phyloP scores from a whole-genome alignment of 176 grass and related monocot species.

The Musa troglodytarum region DNA sequence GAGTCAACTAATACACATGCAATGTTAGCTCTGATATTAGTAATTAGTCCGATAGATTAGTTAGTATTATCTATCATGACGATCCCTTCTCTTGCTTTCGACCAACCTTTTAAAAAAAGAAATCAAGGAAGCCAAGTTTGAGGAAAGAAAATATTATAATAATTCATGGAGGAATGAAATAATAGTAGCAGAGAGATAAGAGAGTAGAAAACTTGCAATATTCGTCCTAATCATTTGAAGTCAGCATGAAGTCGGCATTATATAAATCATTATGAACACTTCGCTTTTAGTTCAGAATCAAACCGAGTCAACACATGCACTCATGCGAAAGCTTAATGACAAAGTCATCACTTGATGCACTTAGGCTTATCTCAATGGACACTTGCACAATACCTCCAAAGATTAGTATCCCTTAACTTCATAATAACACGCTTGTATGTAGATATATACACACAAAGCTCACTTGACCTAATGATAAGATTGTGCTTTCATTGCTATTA shows the following conservation, averaged over 20 bases:
- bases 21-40: no score
- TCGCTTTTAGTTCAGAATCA: neutral
- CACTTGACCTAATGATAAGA: neutral
- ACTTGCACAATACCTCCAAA: neutral
- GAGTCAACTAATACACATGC: no score
- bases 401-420: neutral
- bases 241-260: neutral
- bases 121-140: no score
- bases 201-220: no score
- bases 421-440: neutral
- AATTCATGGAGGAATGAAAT: no score
- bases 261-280: neutral
- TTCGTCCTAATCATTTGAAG: neutral
- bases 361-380: no score
- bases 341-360: neutral
- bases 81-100: no score
- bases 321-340: neutral
- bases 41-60: no score
- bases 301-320: conserved; percentile 2
- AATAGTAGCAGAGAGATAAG: no score
- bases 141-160: no score
- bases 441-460: neutral
- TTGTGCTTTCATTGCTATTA: neutral
- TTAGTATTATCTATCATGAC: no score
- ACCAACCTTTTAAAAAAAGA: no score